Conservation (phyloP, 2,329 filamentous ascomycete species). For the Fusarium temperatum region DNA sequence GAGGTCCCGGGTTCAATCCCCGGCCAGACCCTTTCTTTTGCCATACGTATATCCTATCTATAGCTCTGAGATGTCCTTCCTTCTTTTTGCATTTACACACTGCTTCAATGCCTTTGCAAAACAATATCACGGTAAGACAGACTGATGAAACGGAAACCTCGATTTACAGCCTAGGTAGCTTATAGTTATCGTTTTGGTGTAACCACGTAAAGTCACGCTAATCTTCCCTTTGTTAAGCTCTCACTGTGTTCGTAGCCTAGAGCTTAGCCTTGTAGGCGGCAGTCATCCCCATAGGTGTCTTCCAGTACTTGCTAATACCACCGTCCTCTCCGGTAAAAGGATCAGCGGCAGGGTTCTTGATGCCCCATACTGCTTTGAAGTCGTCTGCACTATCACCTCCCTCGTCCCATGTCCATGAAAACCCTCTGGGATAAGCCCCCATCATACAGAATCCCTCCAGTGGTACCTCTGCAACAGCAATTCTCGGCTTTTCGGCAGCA, state of each 20-base stretch:
- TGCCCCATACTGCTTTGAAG: background rate
- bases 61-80: fast-evolving
- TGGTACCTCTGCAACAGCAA: background rate
- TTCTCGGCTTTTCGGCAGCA: background rate
- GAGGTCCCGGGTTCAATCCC: constrained; percentile 58
- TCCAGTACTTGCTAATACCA: constrained; percentile 1
- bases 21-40: constrained; percentile 53
- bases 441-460: constrained; percentile 17
- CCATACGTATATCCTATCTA: fast-evolving
- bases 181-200: fast-evolving
- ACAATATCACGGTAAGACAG: fast-evolving
- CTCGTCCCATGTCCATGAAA: constrained; percentile 19
- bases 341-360: background rate
- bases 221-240: fast-evolving
- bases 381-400: constrained; percentile 1
- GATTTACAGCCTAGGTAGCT: too few species aligned
- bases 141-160: fast-evolving
- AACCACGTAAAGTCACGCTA: fast-evolving
- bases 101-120: fast-evolving
- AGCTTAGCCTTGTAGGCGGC: fast-evolving
- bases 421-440: constrained; percentile 2
- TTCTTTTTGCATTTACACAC: background rate
- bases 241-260: background rate
- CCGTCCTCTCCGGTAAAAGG: background rate
- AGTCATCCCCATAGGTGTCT: background rate